These are phyloP conservation scores for Poa pratensis DNA, from an alignment of 176 grass and related monocot species.

Conservation along the genomic window DNA sequence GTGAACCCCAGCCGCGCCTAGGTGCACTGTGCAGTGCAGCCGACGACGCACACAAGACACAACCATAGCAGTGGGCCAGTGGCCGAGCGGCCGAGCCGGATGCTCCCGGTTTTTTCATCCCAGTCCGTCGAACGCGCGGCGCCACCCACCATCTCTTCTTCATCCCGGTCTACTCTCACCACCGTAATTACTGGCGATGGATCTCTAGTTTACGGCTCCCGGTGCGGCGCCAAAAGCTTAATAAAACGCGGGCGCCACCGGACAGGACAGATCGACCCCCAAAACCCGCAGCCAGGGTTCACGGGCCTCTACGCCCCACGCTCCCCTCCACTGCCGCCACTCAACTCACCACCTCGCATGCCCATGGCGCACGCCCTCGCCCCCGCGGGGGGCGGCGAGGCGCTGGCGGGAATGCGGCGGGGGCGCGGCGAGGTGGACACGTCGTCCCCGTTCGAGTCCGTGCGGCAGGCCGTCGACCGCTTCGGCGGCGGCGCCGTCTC, in stretches of 20 bases:
- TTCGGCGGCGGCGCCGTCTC: constrained; percentile 63
- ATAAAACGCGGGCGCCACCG: not conserved
- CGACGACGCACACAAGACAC: not conserved
- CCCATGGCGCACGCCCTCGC: constrained; percentile 7
- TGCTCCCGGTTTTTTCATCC: not conserved
- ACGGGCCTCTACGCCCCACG: constrained; percentile 13
- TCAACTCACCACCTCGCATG: too few relatives aligned
- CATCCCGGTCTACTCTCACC: not conserved
- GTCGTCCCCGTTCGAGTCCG: constrained; percentile 79
- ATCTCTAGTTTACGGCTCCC: constrained; percentile 9
- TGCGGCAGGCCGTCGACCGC: constrained; percentile 73
- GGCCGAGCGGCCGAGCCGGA: not conserved
- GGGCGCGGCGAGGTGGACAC: constrained; percentile 84
- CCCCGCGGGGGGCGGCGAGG: not conserved
- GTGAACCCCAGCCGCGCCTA: not conserved
- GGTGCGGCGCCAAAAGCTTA: constrained; percentile 18
- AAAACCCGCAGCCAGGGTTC: constrained; percentile 16
- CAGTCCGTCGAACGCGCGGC: not conserved
- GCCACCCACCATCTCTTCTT: not conserved
- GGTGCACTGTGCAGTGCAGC: not conserved
- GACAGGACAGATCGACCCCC: constrained; percentile 33
- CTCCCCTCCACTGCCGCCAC: not conserved
- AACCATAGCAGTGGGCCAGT: not conserved
- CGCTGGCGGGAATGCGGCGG: constrained; percentile 40
- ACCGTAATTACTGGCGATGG: not conserved